These are phyloP conservation scores for Arthrobotrys musiformis DNA, from an alignment of 2,329 filamentous ascomycete genomes.

Conservation along the genomic window DNA sequence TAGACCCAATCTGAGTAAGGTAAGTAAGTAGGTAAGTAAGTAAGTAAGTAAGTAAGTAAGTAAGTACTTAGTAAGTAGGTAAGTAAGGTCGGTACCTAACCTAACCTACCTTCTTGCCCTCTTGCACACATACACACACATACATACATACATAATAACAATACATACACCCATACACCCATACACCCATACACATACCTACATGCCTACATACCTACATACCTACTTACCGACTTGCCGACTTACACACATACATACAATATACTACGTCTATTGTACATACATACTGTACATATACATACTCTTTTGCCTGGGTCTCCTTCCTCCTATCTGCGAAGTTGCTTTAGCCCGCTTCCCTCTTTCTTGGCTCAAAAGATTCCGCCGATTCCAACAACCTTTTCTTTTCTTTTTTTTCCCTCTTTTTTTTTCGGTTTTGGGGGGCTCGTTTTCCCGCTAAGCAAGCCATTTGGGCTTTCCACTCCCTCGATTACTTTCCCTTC, in stretches of 20 bases:
- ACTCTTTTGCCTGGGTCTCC: background rate
- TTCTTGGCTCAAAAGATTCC: constrained; percentile 8
- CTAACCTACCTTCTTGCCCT: no score
- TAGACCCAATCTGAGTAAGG: no score
- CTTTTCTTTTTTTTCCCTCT: background rate
- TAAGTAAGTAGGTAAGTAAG: no score
- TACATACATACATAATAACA: background rate
- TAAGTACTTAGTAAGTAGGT: no score
- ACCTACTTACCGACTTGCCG: background rate
- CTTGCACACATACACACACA: background rate
- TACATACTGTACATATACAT: background rate
- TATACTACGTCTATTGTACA: background rate
- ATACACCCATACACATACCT: background rate
- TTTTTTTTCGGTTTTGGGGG: background rate
- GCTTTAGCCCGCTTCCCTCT: background rate
- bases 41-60: no score
- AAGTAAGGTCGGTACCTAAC: no score
- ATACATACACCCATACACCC: background rate
- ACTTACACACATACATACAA: background rate
- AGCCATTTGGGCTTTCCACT: constrained; percentile 1
- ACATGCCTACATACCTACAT: background rate
- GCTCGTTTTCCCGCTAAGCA: constrained; percentile 22
- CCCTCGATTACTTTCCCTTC: background rate
- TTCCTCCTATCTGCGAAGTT: background rate
- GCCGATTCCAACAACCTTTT: background rate